A percentile compares a stretch with the other conserved stretches of the same genome.
phyloP scores from a whole-genome alignment of 495 filamentous ascomycete genomes.

The Parachaetomium inaequale region DNA sequence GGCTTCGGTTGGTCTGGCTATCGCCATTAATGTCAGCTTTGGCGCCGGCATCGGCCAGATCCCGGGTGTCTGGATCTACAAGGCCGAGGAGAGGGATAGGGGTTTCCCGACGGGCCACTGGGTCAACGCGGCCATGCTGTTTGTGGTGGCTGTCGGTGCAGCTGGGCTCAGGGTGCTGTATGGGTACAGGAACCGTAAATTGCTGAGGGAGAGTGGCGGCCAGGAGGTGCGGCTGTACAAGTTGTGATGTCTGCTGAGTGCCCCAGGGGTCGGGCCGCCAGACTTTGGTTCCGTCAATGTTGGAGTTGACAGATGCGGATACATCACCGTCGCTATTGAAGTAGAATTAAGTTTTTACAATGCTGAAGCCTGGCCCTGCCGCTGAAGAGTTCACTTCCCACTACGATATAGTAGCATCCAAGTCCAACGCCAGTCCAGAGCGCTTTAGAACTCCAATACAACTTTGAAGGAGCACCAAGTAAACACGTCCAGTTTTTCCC shows the following conservation, averaged over 20 bases:
- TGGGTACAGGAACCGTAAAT: constrained; percentile 37
- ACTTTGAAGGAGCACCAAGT: no score
- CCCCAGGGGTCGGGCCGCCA: no score
- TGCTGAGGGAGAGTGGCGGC: constrained; percentile 26
- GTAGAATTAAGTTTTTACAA: no score
- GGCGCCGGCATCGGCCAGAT: constrained; percentile 65
- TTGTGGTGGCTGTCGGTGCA: constrained; percentile 41
- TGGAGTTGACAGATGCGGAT: no score
- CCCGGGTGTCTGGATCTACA: constrained; percentile 71
- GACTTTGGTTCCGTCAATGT: no score
- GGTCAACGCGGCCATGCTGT: constrained; percentile 46
- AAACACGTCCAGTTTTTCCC: no score
- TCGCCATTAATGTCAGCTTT: constrained; percentile 64
- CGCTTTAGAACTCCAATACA: no score
- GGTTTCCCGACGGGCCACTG: constrained; percentile 68
- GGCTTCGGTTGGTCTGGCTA: constrained; percentile 60
- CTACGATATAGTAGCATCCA: no score
- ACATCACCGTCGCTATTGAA: no score
- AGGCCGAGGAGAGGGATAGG: constrained; percentile 51
- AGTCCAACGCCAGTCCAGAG: no score
- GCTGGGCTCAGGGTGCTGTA: constrained; percentile 41
- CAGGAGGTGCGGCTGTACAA: constrained; percentile 26
- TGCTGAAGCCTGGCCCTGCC: no score
- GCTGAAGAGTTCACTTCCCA: no score
- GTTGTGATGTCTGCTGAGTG: constrained; percentile 22